These are phyloP conservation scores for Boletus sensibilis DNA, from an alignment of 768 basidiomycete species.

Conservation along the genomic window DNA sequence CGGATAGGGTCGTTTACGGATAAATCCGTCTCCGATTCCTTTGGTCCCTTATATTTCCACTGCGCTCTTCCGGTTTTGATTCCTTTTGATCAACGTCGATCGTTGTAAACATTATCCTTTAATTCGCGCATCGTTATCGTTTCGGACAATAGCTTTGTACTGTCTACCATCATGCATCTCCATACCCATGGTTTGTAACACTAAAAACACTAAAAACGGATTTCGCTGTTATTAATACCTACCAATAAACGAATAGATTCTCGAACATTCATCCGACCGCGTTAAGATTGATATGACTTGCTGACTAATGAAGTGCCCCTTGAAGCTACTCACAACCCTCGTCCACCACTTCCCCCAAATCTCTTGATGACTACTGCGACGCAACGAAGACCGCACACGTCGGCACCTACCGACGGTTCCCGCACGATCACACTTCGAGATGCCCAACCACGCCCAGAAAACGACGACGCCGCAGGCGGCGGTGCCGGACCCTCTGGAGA, in stretches of 20 bases:
- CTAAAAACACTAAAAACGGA: slow-evolving; percentile 20
- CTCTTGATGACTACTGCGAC: slow-evolving; percentile 22
- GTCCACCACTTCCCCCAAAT: too few relatives aligned
- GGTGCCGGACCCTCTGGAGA: slow-evolving; percentile 21
- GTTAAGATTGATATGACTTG: not conserved
- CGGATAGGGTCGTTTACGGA: slow-evolving; percentile 44
- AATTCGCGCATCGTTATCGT: slow-evolving; percentile 22
- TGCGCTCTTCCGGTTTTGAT: not conserved
- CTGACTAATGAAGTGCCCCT: slow-evolving; percentile 20
- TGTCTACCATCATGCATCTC: slow-evolving; percentile 21
- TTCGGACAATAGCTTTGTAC: slow-evolving; percentile 28
- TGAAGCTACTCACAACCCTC: not conserved
- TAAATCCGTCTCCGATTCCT: slow-evolving; percentile 18
- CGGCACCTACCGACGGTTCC: slow-evolving; percentile 51
- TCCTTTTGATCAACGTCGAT: slow-evolving; percentile 25
- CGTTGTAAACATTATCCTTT: slow-evolving; percentile 28
- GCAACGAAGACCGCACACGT: slow-evolving; percentile 35
- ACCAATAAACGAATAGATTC: slow-evolving; percentile 17
- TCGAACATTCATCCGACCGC: not conserved
- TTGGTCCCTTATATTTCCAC: slow-evolving; percentile 7
- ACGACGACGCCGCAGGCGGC: slow-evolving; percentile 16
- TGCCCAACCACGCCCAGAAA: slow-evolving; percentile 33
- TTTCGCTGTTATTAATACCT: slow-evolving; percentile 20
- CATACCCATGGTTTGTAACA: slow-evolving; percentile 29
- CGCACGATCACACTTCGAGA: slow-evolving; percentile 50